phyloP scores from a whole-genome alignment of 495 filamentous ascomycete species.

The Pyrenopolyporus hunteri region DNA sequence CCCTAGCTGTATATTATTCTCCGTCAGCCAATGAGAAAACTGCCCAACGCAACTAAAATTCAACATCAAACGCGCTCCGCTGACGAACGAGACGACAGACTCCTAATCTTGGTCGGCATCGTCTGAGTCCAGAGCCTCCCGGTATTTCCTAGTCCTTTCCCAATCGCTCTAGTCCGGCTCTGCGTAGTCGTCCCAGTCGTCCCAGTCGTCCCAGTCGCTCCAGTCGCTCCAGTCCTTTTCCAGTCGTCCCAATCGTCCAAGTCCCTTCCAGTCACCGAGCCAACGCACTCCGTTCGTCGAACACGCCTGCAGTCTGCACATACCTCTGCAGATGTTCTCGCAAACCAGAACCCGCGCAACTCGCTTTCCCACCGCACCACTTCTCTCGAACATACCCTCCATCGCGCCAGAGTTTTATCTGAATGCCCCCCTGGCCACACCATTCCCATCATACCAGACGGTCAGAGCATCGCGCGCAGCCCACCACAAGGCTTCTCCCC shows the following conservation, averaged over 20 bases:
- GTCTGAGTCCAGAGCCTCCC: conserved; percentile 29
- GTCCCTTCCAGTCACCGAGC: conserved; percentile 2
- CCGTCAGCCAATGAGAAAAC: conserved; percentile 28
- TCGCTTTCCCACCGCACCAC: conserved; percentile 10
- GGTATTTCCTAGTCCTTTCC: neutral
- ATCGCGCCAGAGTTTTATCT: conserved; percentile 42
- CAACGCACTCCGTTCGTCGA: conserved; percentile 9
- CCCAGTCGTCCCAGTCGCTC: too few relatives aligned
- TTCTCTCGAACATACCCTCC: conserved; percentile 36
- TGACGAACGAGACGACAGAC: conserved; percentile 40
- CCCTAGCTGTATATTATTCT: conserved; percentile 38
- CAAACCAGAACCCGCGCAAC: conserved; percentile 18
- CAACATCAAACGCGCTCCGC: conserved; percentile 40
- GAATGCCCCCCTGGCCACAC: conserved; percentile 17
- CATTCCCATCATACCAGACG: conserved; percentile 30
- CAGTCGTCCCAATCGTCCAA: too few relatives aligned
- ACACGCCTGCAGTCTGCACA: conserved; percentile 7
- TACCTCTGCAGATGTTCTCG: conserved; percentile 11
- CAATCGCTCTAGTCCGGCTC: neutral
- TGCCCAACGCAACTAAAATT: conserved; percentile 38
- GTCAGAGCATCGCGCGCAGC: conserved; percentile 26
- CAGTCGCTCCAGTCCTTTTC: too few relatives aligned
- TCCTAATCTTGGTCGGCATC: conserved; percentile 38
- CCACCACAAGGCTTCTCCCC: conserved; percentile 16
- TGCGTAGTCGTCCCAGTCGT: too few relatives aligned